Base-by-base conservation (phyloP, 2,329 filamentous ascomycete species). In the Venturia asperata region DNA sequence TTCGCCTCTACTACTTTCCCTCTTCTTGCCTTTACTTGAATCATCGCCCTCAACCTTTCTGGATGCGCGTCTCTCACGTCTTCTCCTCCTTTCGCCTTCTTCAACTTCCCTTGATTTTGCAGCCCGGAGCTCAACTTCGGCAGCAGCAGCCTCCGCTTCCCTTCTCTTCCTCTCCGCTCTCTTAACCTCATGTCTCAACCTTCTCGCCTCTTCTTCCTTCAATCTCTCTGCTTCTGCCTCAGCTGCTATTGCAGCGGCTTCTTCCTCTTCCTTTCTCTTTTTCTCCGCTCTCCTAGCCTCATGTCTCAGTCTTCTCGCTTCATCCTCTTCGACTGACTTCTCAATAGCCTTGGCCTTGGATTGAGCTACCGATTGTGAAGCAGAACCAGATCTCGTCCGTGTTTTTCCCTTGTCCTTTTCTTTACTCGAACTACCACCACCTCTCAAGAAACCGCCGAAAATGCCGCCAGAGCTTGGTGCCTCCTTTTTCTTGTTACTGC, bases 201-300 rank as follows among this genome's bases (percentile, higher is more conserved):
- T 61, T 24, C 60, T 61, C n/a, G 34, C 30, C 30, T 61, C 56
- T 39, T 61, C 56, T 61, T 61, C 56, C 27, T 27, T 52, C 10
- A 52, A 4, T 10, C 47, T 52, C n/a, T 52, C 47, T 4, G 47
- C 6, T 15, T 52, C 47, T 52, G 47, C 47, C 15, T 52, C 11
- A 1, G 47, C 47, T 52, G 47, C 47, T 27, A 52, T 13, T 6
- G 11, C 21, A 27, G 47, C 47, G 27, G 56, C 56, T 27, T 52
- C 47, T 6, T 61, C 56, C 56, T 61, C 56, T n/a, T 61, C 56
- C 19, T 27, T n/a, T 61, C 39, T 39, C 39, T 61, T 61, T 19
- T 27, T 39, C 21, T 61, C 56, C 30, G 56, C 56, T 39, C 56
- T 39, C 34, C 56, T 39, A 39, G 56, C 56, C 39, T 61, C 56